These are phyloP conservation scores for Rhynchospora breviuscula DNA, from an alignment of 176 grass and related monocot genomes.

Conservation along the genomic window DNA sequence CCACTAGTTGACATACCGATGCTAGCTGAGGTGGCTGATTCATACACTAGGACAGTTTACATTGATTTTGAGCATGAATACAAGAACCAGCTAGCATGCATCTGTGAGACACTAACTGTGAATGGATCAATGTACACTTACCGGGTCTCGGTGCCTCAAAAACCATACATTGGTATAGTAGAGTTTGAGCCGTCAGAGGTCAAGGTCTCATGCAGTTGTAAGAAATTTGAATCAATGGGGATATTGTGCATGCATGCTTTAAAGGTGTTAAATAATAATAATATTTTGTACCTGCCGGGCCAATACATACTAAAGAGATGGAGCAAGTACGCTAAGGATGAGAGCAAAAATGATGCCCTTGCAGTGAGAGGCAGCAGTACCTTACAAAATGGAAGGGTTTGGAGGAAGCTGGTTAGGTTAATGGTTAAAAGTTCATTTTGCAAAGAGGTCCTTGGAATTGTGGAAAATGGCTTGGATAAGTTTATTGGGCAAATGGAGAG, in stretches of 20 bases:
- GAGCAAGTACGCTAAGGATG: constrained; percentile 39
- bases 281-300: constrained; percentile 37
- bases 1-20: constrained; percentile 41
- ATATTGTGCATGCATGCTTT: constrained; percentile 49
- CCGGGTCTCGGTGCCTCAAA: constrained; percentile 38
- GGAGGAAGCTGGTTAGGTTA: constrained; percentile 30
- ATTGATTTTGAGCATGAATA: constrained; percentile 41
- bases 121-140: constrained; percentile 29
- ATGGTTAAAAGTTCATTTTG: constrained; percentile 29
- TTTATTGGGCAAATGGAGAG: constrained; percentile 40
- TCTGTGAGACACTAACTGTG: constrained; percentile 30
- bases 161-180: constrained; percentile 24
- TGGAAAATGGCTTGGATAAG: constrained; percentile 35
- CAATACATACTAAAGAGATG: constrained; percentile 34
- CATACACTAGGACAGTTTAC: constrained; percentile 33
- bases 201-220: constrained; percentile 40
- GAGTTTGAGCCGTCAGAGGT: constrained; percentile 25
- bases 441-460: constrained; percentile 33
- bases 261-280: constrained; percentile 52
- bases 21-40: constrained; percentile 39
- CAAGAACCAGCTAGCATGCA: constrained; percentile 46
- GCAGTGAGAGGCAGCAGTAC: constrained; percentile 14
- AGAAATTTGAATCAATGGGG: constrained; percentile 43
- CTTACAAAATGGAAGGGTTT: constrained; percentile 19
- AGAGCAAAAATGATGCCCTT: neutral